These are phyloP conservation scores for Magnaporthales sp. DNA, from an alignment of 2,329 filamentous ascomycete species.

Conservation along the genomic window DNA sequence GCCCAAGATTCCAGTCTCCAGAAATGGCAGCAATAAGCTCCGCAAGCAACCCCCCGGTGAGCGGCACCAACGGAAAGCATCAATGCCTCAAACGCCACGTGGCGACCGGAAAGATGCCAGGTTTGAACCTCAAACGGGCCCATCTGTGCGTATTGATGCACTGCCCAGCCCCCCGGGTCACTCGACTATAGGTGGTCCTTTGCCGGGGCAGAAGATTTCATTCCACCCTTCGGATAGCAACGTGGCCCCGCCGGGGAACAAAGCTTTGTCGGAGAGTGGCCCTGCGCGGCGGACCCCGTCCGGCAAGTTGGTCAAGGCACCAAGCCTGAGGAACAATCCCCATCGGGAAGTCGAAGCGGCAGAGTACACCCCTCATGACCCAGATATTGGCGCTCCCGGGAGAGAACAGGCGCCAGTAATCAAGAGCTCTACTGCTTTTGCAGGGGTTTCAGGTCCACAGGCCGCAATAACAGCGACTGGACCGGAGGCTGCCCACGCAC, in stretches of 20 bases:
- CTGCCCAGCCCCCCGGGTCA: neutral
- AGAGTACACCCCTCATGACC: constrained; percentile 6
- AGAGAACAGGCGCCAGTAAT: neutral
- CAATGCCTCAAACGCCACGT: neutral
- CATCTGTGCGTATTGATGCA: constrained; percentile 1
- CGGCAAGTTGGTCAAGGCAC: constrained; percentile 15
- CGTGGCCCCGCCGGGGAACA: neutral
- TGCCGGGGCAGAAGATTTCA: neutral
- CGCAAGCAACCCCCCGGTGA: constrained; percentile 50
- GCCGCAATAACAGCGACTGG: neutral
- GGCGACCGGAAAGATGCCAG: neutral
- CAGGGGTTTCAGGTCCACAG: neutral
- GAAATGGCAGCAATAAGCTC: constrained; percentile 49
- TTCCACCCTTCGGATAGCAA: neutral
- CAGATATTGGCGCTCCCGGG: neutral
- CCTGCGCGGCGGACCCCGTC: neutral
- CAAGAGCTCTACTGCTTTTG: neutral
- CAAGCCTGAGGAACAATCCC: constrained; percentile 14
- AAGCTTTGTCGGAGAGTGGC: neutral
- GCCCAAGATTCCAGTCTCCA: constrained; percentile 26
- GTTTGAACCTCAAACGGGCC: neutral
- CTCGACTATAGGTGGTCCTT: neutral
- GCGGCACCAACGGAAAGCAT: constrained; percentile 28
- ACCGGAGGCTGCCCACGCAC: neutral
- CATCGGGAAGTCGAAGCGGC: constrained; percentile 13